Conservation (phyloP, 1,284 basidiomycete genomes). For the Mixia osmundae region DNA sequence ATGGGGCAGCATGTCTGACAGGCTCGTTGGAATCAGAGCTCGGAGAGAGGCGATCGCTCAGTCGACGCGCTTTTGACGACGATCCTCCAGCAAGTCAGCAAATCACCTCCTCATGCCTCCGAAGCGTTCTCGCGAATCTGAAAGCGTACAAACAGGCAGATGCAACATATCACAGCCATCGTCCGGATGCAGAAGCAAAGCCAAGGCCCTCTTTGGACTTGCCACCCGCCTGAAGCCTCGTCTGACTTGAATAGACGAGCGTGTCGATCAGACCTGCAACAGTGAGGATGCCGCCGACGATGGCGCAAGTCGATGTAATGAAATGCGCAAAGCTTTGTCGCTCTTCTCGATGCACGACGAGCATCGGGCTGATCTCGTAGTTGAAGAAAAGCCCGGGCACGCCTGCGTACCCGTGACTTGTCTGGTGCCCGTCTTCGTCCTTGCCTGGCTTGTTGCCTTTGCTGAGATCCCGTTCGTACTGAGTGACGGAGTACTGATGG, state of each 20-base stretch:
- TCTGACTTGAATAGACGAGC: conserved; percentile 39
- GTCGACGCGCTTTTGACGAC: no score
- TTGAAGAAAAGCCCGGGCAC: conserved; percentile 51
- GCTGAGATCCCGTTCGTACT: conserved; percentile 64
- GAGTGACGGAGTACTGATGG: conserved; percentile 57
- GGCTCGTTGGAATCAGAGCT: no score
- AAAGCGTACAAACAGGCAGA: no score
- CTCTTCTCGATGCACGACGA: conserved; percentile 69
- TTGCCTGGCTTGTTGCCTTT: conserved; percentile 12
- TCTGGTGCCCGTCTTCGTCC: conserved; percentile 22
- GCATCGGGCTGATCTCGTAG: conserved; percentile 92
- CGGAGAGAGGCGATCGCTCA: no score
- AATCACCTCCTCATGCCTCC: no score
- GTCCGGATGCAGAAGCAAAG: conserved; percentile 10
- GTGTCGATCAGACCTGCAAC: conserved; percentile 81
- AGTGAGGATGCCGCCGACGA: conserved; percentile 88
- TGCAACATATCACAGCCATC: conserved; percentile 1
- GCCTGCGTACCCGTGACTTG: conserved; percentile 57
- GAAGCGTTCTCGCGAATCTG: no score
- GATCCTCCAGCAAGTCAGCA: no score
- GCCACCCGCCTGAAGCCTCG: conserved; percentile 17
- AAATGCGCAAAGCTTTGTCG: conserved; percentile 92
- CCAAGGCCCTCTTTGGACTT: conserved; percentile 17
- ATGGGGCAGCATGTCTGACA: no score
- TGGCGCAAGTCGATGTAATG: conserved; percentile 91